Evolutionary conservation across 2,329 filamentous ascomycete species (phyloP).

Genomic region (Dactylella cylindrospora): DNA sequence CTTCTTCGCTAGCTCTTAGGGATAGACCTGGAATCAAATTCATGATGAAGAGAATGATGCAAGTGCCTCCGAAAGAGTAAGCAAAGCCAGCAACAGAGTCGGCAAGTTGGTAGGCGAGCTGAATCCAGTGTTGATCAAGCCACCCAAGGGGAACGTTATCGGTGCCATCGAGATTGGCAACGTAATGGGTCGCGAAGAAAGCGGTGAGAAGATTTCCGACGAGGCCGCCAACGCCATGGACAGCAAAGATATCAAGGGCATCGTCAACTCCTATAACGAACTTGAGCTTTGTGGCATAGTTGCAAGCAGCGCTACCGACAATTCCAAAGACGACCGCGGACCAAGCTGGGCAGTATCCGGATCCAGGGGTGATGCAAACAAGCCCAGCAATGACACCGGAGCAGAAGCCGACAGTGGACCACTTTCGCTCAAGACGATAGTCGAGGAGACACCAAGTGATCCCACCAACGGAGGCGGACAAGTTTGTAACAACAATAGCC

Average conservation of each 20-base stretch:
- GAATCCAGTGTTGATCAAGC: constrained; percentile 80
- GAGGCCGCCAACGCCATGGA: constrained; percentile 75
- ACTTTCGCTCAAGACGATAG: constrained; percentile 85
- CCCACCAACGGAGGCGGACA: constrained; percentile 79
- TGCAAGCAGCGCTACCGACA: constrained; percentile 74
- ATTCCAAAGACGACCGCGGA: constrained; percentile 77
- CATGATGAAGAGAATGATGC: constrained; percentile 75
- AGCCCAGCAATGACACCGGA: constrained; percentile 84
- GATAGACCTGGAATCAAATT: constrained; percentile 75
- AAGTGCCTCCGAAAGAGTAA: constrained; percentile 78
- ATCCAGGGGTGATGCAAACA: constrained; percentile 84
- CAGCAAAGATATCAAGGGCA: constrained; percentile 83
- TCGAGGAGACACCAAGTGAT: constrained; percentile 89
- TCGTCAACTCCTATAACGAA: constrained; percentile 79
- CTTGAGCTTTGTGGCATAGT: constrained; percentile 89
- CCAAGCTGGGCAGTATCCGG: constrained; percentile 75
- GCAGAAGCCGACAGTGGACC: constrained; percentile 91
- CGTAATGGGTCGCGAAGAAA: constrained; percentile 82
- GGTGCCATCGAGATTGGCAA: constrained; percentile 75
- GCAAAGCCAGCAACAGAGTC: constrained; percentile 73
- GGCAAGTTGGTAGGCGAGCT: constrained; percentile 79
- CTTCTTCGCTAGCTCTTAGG: constrained; percentile 72
- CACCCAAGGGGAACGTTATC: constrained; percentile 70
- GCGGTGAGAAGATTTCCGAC: constrained; percentile 77
- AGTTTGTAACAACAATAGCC: constrained; percentile 81